Evolutionary conservation across 2,329 filamentous ascomycete genomes (phyloP).

Genomic region (Colletotrichum nymphaeae): DNA sequence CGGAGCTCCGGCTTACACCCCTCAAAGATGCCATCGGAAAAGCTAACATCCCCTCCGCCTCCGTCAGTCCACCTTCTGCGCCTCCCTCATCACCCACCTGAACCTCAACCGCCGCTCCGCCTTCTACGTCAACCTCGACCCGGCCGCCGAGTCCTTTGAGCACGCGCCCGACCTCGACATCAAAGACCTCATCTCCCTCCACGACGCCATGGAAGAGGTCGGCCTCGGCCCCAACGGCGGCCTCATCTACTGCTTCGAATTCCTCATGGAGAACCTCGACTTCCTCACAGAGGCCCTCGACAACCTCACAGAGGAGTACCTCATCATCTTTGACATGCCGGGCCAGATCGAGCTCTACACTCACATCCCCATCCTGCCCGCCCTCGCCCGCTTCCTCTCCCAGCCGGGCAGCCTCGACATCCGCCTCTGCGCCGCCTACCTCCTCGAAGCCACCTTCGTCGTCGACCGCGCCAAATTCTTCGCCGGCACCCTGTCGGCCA

Average conservation of each 20-base stretch:
- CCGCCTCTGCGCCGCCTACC: conserved; percentile 91
- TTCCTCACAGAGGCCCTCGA: conserved; percentile 89
- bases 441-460: conserved; percentile 95
- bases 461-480: conserved; percentile 98
- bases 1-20: not conserved
- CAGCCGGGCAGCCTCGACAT: conserved; percentile 86
- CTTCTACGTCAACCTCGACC: conserved; percentile 98
- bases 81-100: conserved; percentile 91
- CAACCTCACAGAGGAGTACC: conserved; percentile 89
- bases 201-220: conserved; percentile 97
- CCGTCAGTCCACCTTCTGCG: conserved; percentile 88
- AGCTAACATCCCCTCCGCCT: not conserved
- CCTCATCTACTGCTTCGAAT: conserved; percentile 96
- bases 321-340: conserved; percentile 98
- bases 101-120: conserved; percentile 90
- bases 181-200: conserved; percentile 91
- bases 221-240: conserved; percentile 91
- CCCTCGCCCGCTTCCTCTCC: conserved; percentile 84
- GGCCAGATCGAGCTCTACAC: conserved; percentile 99
- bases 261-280: conserved; percentile 92
- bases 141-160: conserved; percentile 91
- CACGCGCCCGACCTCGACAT: conserved; percentile 95
- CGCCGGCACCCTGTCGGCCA: conserved; percentile 91
- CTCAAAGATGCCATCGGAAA: not conserved
- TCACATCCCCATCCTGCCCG: conserved; percentile 91